Base-by-base conservation (phyloP, 208 protist genomes). In the Naegleria gruberi region DNA sequence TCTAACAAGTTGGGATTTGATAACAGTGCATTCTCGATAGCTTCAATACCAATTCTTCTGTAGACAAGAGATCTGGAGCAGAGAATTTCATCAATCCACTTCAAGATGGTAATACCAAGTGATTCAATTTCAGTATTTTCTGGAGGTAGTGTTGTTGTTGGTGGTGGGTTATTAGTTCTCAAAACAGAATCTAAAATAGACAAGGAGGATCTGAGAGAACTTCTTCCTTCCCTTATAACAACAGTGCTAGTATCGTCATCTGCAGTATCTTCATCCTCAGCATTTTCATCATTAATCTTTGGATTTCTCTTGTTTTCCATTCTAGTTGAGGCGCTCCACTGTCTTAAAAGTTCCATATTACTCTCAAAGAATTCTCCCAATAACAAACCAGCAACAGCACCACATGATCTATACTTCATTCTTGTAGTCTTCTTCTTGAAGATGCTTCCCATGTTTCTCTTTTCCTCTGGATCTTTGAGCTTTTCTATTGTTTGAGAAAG, bases 11-110 rank as follows among this genome's bases (percentile, higher is more conserved):
- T 26, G 19, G 43, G 84, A 88, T 88, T 88, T 0, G 45, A 41
- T 41, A 37, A 10, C 8, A 88, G 65, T 17, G 65, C 43, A 26
- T 88, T 88, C 15, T 41, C 30, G 42, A 88, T 88, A 10, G 45
- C 30, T 23, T 88, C 37, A 65, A 65, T 65, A 43, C 43, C 84
- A 3, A 57, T 42, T 19, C 26, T 41, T 46, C 30, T 40, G 40
- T 55, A 42, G 6, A 43, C 15, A 10, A 8, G 4, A 30, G 15
- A 34, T 30, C 19, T 4, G 19, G 84, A 88, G 26, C 26, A 65
- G 23, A 88, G 37, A 23, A 65, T 43, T 41, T 88, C 84, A 65
- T 88, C 84, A 65, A 88, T 88, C 84, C 84, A 88, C 42, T 65
- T 55, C 0, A 88, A 41, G 5, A 65, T 26, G 0, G 46, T 65